phyloP scores from a whole-genome alignment of 169 alveolate genomes.

The Eimeria sp. region DNA sequence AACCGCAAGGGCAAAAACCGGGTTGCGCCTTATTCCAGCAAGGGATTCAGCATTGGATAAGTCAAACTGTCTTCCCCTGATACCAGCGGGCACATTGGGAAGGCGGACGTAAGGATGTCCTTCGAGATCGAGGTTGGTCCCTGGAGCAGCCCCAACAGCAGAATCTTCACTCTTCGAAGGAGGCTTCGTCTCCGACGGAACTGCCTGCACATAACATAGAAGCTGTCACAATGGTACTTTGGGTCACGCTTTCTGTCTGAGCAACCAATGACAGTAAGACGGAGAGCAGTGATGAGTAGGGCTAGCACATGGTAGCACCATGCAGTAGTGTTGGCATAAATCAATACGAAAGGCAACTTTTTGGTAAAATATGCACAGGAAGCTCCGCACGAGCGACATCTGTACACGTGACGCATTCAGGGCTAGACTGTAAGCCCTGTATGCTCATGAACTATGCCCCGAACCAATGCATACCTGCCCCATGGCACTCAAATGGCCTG shows the following conservation, averaged over 20 bases:
- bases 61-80: background rate
- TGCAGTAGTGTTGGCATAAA: background rate
- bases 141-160: background rate
- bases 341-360: background rate
- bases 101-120: conserved; percentile 11
- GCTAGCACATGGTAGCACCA: background rate
- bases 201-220: conserved; percentile 18
- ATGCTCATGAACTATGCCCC: background rate
- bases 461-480: background rate
- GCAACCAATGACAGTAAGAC: background rate
- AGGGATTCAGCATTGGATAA: background rate
- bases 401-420: background rate
- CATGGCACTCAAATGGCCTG: background rate
- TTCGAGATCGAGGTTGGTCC: background rate
- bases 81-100: background rate
- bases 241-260: background rate
- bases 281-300: background rate
- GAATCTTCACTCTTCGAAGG: too few relatives aligned
- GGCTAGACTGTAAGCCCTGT: background rate
- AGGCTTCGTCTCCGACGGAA: background rate
- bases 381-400: background rate
- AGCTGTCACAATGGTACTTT: background rate
- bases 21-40: background rate
- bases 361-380: background rate
- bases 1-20: background rate